Conservation (phyloP, 2,329 filamentous ascomycete species). For the Diaporthe citri region DNA sequence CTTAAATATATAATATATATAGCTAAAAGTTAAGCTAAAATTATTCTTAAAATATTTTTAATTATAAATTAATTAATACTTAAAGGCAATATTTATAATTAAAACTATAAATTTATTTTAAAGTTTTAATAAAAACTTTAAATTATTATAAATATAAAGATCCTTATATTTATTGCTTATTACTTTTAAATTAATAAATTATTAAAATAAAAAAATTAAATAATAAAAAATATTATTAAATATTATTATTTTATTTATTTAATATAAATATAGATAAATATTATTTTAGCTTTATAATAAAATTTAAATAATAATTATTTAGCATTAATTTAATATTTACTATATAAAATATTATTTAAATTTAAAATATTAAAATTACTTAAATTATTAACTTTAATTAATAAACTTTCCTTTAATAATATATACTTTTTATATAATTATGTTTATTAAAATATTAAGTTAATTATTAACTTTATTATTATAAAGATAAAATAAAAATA, state of each 20-base stretch:
- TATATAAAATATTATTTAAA: background rate
- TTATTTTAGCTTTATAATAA: background rate
- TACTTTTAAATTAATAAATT: no score
- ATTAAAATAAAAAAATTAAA: no score
- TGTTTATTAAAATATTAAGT: background rate
- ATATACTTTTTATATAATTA: background rate
- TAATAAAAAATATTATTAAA: no score
- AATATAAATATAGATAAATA: background rate
- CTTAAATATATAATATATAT: slow-evolving; percentile 4
- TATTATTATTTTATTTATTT: no score
- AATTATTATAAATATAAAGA: no score
- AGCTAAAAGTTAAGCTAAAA: background rate
- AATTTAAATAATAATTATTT: background rate
- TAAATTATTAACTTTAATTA: no score
- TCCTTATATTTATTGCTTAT: no score
- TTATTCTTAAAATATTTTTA: background rate
- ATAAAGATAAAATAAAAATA: background rate
- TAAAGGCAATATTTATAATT: no score
- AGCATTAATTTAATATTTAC: background rate
- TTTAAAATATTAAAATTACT: background rate
- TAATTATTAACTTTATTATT: background rate
- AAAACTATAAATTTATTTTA: no score
- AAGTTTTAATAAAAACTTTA: no score
- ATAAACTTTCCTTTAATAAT: background rate
- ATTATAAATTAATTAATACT: background rate